phyloP scores from a whole-genome alignment of 202 grass and related monocot genomes.

The Saccharum hybrid region DNA sequence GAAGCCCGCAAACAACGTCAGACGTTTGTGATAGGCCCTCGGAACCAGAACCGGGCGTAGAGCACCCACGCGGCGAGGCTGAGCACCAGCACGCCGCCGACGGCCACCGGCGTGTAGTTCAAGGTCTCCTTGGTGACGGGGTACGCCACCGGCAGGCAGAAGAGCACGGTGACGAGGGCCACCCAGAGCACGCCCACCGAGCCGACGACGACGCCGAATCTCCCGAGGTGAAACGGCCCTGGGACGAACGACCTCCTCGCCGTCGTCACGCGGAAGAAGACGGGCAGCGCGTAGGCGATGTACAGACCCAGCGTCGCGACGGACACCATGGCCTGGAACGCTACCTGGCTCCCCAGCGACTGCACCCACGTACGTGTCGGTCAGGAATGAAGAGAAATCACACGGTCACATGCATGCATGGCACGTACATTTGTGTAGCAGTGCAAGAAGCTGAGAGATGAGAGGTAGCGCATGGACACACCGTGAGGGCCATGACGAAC shows the following conservation, averaged over 20 bases:
- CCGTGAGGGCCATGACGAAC: conserved; percentile 72
- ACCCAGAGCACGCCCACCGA: conserved; percentile 63
- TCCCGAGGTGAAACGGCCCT: conserved; percentile 64
- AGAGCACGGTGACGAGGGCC: conserved; percentile 54
- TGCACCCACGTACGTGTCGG: too few relatives aligned
- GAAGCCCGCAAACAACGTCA: background rate
- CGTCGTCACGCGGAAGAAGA: conserved; percentile 71
- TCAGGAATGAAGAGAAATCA: too few relatives aligned
- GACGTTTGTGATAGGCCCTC: conserved; percentile 54
- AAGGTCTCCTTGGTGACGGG: conserved; percentile 58
- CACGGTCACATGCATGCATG: too few relatives aligned
- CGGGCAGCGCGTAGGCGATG: conserved; percentile 71
- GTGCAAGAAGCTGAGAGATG: too few relatives aligned
- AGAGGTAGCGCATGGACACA: too few relatives aligned
- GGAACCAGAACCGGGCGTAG: conserved; percentile 61
- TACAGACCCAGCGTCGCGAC: conserved; percentile 59
- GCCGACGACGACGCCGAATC: conserved; percentile 38
- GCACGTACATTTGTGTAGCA: too few relatives aligned
- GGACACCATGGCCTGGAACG: conserved; percentile 81
- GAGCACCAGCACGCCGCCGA: conserved; percentile 62
- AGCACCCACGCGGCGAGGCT: conserved; percentile 38
- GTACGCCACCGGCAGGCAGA: conserved; percentile 74
- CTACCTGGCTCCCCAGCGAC: conserved; percentile 65
- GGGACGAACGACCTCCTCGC: conserved; percentile 50
- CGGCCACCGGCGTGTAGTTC: conserved; percentile 75